These are phyloP conservation scores for Sporisorium graminicola DNA, from an alignment of 1,284 basidiomycete species.

Conservation along the genomic window DNA sequence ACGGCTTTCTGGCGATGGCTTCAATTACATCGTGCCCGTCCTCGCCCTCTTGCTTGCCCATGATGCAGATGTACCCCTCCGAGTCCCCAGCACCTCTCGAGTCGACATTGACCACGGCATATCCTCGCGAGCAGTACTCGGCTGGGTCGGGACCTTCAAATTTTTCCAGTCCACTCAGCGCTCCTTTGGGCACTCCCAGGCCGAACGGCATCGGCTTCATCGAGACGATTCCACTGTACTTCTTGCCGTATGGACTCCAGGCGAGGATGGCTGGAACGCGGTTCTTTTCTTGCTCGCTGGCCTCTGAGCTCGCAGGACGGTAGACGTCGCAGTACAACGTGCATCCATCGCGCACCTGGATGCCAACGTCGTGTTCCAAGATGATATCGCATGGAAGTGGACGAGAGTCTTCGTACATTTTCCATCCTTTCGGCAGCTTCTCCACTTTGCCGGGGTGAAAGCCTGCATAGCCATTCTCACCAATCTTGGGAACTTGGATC, in stretches of 20 bases:
- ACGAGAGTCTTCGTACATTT: slow-evolving; percentile 5
- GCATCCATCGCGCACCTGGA: slow-evolving; percentile 58
- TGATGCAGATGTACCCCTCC: slow-evolving; percentile 38
- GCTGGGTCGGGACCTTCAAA: slow-evolving; percentile 67
- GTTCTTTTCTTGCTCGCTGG: slow-evolving; percentile 9
- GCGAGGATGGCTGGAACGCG: slow-evolving; percentile 50
- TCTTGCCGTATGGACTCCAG: slow-evolving; percentile 61
- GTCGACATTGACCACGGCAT: slow-evolving; percentile 60
- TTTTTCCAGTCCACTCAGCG: slow-evolving; percentile 54
- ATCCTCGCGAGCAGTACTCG: slow-evolving; percentile 53
- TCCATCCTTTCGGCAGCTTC: slow-evolving; percentile 11
- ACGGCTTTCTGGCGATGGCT: slow-evolving; percentile 8
- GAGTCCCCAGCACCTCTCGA: slow-evolving; percentile 46
- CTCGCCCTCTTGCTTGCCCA: slow-evolving; percentile 8
- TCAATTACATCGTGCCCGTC: slow-evolving; percentile 17
- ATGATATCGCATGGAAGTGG: slow-evolving; percentile 30
- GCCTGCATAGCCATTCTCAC: slow-evolving; percentile 12
- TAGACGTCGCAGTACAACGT: slow-evolving; percentile 57
- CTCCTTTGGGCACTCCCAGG: slow-evolving; percentile 33
- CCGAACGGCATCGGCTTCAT: slow-evolving; percentile 18
- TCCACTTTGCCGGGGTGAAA: slow-evolving; percentile 9
- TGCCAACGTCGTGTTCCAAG: slow-evolving; percentile 44
- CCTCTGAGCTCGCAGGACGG: slow-evolving; percentile 29
- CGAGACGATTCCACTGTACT: slow-evolving; percentile 21
- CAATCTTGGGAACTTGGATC: slow-evolving; percentile 4